Percentiles rank a stretch among this genome's conserved stretches.
Evolutionary conservation across 2,329 filamentous ascomycete species (phyloP).

Genomic region (Fusarium sp.): DNA sequence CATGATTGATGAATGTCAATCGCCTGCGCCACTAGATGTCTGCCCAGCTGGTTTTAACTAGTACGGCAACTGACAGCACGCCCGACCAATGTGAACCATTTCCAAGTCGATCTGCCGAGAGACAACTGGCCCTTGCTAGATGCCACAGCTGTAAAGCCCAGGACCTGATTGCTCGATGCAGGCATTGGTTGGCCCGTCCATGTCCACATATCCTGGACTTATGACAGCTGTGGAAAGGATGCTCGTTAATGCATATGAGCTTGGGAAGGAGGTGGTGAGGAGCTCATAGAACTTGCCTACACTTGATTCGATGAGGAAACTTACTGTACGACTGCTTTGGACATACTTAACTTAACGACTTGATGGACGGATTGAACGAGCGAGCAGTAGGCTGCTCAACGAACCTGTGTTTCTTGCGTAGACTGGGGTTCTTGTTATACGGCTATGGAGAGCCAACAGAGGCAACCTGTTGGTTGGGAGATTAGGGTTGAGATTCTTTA

Average conservation of each 20-base stretch:
- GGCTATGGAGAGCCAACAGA: constrained; percentile 35
- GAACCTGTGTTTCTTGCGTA: constrained; percentile 43
- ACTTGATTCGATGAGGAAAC: constrained; percentile 3
- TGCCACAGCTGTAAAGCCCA: neutral
- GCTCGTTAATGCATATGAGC: constrained; percentile 3
- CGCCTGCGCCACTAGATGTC: constrained; percentile 2
- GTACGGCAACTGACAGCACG: constrained; percentile 11
- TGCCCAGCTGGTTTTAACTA: neutral
- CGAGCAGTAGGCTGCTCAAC: constrained; percentile 45
- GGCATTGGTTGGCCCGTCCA: neutral
- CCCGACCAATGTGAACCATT: constrained; percentile 23
- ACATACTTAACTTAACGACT: constrained; percentile 40
- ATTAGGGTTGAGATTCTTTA: constrained; percentile 10
- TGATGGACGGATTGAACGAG: constrained; percentile 34
- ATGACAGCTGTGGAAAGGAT: constrained; percentile 2
- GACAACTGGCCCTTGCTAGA: constrained; percentile 5
- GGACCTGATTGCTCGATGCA: constrained; percentile 5
- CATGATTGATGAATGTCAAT: constrained; percentile 5
- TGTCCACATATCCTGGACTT: neutral
- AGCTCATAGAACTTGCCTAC: neutral
- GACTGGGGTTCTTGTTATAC: constrained; percentile 42
- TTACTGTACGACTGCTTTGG: constrained; percentile 36
- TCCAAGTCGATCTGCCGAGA: constrained; percentile 8
- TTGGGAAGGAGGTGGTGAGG: constrained; percentile 7
- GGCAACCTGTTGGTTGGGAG: constrained; percentile 39